Base-by-base conservation (phyloP, 208 protist genomes). In the Porcisia deanei region DNA sequence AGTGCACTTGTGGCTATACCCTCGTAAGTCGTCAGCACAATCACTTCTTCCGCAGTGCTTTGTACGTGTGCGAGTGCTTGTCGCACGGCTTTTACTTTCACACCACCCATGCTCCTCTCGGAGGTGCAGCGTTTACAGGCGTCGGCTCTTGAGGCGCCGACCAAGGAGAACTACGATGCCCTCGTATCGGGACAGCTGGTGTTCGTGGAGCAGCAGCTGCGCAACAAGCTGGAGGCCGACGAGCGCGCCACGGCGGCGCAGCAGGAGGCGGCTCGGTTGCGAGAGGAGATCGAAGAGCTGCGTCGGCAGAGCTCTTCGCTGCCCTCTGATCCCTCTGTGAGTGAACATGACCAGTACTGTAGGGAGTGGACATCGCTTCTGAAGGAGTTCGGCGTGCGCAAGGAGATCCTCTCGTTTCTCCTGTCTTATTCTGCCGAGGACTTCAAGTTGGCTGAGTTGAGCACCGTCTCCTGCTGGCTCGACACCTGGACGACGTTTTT, bases 401-500 rank as follows among this genome's bases (percentile, higher is more conserved):
- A 88, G 63, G 77, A 81, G 73, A 61, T 89, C 8, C 84, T 92
- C 8, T 83, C 76, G 37, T 83, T 79, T 58, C 45, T 90, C n/a
- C 77, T 90, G 16, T 76, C 76, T 16, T 89, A 92, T 77, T 83
- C 84, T 18, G 70, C 80, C 22, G 81, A 81, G 59, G 86, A 90
- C 65, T 85, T 88, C 58, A 85, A 81, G 68, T 63, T 77, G 63
- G 84, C 82, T 34, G 84, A 87, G 64, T 64, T 92, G 22, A 81
- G 70, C 60, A 77, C 80, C 47, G 86, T 90, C 30, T 83, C 86
- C 3, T 75, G 74, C 65, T 92, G 88, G 81, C 81, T 90, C 5
- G 90, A 93, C 71, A 88, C 82, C 39, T 94, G 88, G 89, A 82
- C 76, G 5, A 66, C 80, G n/a, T 93, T 93, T 66, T 84, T 86